Percentiles rank a stretch among this genome's conserved stretches.
Evolutionary conservation across 768 basidiomycete species (phyloP).

Genomic region (Cyathus striatus): DNA sequence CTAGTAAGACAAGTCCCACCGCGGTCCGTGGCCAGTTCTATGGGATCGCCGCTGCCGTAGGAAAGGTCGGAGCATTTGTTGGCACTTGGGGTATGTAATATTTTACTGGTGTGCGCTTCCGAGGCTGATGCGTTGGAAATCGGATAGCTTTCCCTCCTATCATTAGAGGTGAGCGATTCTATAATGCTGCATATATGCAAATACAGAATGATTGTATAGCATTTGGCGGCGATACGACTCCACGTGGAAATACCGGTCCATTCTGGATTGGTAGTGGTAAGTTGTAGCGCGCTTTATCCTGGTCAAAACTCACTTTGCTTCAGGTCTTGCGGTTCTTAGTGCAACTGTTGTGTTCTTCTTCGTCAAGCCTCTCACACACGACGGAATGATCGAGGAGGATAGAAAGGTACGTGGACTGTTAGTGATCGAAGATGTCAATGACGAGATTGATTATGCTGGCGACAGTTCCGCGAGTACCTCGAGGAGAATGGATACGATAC

Average conservation of each 20-base stretch:
- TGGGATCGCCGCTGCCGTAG: conserved; percentile 80
- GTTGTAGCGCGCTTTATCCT: too few species aligned
- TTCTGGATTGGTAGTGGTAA: conserved; percentile 82
- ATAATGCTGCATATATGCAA: conserved; percentile 6
- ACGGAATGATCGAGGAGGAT: conserved; percentile 81
- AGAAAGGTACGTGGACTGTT: conserved; percentile 34
- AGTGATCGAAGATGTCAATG: not conserved
- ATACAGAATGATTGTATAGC: too few species aligned
- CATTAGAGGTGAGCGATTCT: conserved; percentile 41
- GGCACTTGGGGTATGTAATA: conserved; percentile 67
- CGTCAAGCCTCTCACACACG: conserved; percentile 67
- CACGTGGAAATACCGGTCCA: conserved; percentile 72
- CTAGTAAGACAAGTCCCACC: conserved; percentile 81
- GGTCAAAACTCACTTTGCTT: too few species aligned
- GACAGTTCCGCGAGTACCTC: conserved; percentile 78
- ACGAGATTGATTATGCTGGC: conserved; percentile 1
- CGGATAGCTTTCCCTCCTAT: conserved; percentile 61
- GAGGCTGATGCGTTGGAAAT: not conserved
- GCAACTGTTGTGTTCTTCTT: conserved; percentile 70
- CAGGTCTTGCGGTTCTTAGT: conserved; percentile 70
- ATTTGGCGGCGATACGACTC: conserved; percentile 51
- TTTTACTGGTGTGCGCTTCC: not conserved
- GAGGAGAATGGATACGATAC: conserved; percentile 77
- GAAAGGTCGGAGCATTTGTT: conserved; percentile 80
- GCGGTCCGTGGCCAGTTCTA: conserved; percentile 85